phyloP scores from a whole-genome alignment of 345 rosid species.

The Excoecaria agallocha region DNA sequence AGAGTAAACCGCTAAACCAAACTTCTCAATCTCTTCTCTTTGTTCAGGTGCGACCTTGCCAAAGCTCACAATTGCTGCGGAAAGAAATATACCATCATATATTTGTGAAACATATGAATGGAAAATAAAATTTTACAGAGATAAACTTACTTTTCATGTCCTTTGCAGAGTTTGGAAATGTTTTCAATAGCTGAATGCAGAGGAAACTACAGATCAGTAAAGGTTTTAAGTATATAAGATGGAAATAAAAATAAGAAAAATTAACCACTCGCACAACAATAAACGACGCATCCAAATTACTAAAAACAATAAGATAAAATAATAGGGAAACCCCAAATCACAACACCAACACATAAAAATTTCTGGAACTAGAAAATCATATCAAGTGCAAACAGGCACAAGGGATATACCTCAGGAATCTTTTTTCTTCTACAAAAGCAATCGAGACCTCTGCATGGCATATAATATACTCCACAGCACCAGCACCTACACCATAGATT shows the following conservation, averaged over 20 bases:
- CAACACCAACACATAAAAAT: not conserved
- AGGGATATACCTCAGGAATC: constrained; percentile 63
- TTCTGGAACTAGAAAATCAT: constrained; percentile 1
- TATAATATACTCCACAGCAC: constrained; percentile 82
- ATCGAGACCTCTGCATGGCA: constrained; percentile 87
- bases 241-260: too few species aligned
- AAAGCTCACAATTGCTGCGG: constrained; percentile 91
- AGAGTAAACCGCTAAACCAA: constrained; percentile 57
- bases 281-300: not conserved
- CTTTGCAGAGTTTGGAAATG: constrained; percentile 62
- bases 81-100: constrained; percentile 16
- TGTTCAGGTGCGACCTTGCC: constrained; percentile 69
- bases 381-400: not conserved
- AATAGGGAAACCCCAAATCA: not conserved
- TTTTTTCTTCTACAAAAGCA: constrained; percentile 86
- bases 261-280: not conserved
- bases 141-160: constrained; percentile 69
- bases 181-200: constrained; percentile 67
- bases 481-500: constrained; percentile 60
- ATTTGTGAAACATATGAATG: not conserved
- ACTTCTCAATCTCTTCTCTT: constrained; percentile 57
- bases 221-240: not conserved
- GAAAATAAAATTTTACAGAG: constrained; percentile 10
- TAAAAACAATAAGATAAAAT: not conserved
- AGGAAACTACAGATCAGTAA: constrained; percentile 18